A percentile compares a stretch with the other conserved stretches of the same genome.
phyloP scores from a whole-genome alignment of 106 monocot species.

The Xerophyta viscosa region DNA sequence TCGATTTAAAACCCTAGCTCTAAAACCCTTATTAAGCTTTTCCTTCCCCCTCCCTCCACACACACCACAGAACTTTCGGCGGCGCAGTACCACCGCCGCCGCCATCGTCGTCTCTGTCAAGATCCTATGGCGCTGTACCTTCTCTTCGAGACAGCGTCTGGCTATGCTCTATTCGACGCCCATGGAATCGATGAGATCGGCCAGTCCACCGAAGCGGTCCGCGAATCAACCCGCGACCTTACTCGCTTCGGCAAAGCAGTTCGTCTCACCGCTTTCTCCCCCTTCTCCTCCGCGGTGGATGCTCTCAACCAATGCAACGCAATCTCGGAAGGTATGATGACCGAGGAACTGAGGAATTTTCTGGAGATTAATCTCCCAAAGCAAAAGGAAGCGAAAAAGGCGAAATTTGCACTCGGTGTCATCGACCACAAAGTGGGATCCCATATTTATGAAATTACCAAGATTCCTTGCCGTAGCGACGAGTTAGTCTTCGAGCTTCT shows the following conservation, averaged over 20 bases:
- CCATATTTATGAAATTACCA: slow-evolving; percentile 65
- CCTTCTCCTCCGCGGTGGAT: slow-evolving; percentile 82
- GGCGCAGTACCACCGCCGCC: not conserved
- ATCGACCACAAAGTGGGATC: slow-evolving; percentile 84
- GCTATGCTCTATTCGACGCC: slow-evolving; percentile 72
- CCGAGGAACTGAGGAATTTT: slow-evolving; percentile 80
- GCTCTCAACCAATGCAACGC: slow-evolving; percentile 96
- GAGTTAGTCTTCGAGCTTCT: slow-evolving; percentile 78
- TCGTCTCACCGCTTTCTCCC: slow-evolving; percentile 65
- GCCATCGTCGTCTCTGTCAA: not conserved
- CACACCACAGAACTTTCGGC: not conserved
- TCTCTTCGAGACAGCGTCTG: slow-evolving; percentile 74
- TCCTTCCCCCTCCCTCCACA: not conserved
- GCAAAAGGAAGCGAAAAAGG: slow-evolving; percentile 63
- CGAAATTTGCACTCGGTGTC: slow-evolving; percentile 78
- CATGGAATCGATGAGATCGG: slow-evolving; percentile 92
- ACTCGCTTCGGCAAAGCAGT: slow-evolving; percentile 80
- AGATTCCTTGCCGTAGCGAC: slow-evolving; percentile 84
- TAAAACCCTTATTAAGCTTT: not conserved
- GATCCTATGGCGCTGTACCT: slow-evolving; percentile 84
- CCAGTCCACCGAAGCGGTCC: slow-evolving; percentile 69
- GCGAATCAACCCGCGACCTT: slow-evolving; percentile 62
- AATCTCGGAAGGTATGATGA: slow-evolving; percentile 87
- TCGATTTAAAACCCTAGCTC: too few species aligned
- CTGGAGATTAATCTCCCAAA: slow-evolving; percentile 72